These are phyloP conservation scores for Acephala macrosclerotiorum DNA, from an alignment of 2,329 filamentous ascomycete species.

Conservation along the genomic window DNA sequence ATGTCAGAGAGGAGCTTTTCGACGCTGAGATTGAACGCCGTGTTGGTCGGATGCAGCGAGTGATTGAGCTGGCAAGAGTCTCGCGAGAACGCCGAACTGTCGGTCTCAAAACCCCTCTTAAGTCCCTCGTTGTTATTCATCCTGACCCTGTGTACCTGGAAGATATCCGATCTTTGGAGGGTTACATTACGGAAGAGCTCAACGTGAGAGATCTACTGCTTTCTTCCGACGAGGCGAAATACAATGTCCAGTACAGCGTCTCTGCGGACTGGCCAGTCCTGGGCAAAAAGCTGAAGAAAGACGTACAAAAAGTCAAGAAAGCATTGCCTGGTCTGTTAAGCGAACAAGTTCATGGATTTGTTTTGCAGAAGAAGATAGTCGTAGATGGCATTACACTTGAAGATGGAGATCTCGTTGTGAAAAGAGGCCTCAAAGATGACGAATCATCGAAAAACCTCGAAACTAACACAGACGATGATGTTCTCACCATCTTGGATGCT, in stretches of 20 bases:
- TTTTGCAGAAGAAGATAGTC: conserved; percentile 74
- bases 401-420: conserved; percentile 83
- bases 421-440: conserved; percentile 78
- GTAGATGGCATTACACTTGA: conserved; percentile 88
- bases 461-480: conserved; percentile 87
- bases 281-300: conserved; percentile 97
- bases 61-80: conserved; percentile 89
- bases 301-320: conserved; percentile 90
- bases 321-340: conserved; percentile 81
- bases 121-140: conserved; percentile 89
- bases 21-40: conserved; percentile 85
- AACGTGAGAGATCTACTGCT: conserved; percentile 88
- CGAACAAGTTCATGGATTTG: conserved; percentile 81
- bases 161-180: conserved; percentile 83
- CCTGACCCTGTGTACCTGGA: conserved; percentile 82
- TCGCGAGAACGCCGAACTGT: conserved; percentile 86
- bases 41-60: conserved; percentile 90
- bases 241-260: conserved; percentile 91
- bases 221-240: conserved; percentile 86
- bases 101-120: conserved; percentile 89
- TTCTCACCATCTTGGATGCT: conserved; percentile 89
- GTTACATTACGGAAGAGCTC: conserved; percentile 91
- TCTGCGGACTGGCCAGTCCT: conserved; percentile 92
- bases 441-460: conserved; percentile 77
- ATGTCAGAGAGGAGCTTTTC: conserved; percentile 87